Evolutionary conservation across 2,329 filamentous ascomycete species (phyloP), one percentile per base, ranked within the genome.

Genomic region (Bipolaris cookei): DNA sequence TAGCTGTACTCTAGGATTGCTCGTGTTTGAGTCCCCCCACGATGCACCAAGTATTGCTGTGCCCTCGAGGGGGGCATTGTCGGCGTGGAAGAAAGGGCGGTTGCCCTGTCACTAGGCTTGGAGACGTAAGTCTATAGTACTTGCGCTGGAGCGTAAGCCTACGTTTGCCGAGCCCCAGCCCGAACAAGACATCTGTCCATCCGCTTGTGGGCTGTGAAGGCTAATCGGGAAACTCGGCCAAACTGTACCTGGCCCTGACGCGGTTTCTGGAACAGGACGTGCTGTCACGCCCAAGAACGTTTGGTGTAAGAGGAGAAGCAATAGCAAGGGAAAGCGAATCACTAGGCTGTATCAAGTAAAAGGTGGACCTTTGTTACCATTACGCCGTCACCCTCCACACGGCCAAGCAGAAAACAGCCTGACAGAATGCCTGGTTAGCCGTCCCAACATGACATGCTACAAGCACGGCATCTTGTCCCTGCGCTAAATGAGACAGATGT

Each of bases 361-460:
- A 18, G 42, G 28, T 42, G 47, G 51, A 47, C 25, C 42, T 28
- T 45, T 28, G 42, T 45, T 42, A 59, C 39, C 45, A 30, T 16
- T 10, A 28, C 39, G 14, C 39, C 56, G 50, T 39, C 50, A 50
- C 56, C 59, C 58, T 61, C 35, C 42, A 18, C 50, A 46, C 25
- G 32, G 66, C 63, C 61, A 63, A 67, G 65, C 49, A 16, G 38
- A 50, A 71, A 58, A 62, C 60, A 62, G 69, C 66, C 70, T 72
- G 60, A 57, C 59, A 18, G 56, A 30, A 54, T 56, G 58, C 57
- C 58, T 64, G 52, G 47, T 63, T 56, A 63, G 66, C 55, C 64
- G 58, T 51, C 58, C 4, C 50, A 60, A 54, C 61, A 65, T 65
- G 54, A 61, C 64, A 54, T 46, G 64, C 65, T 67, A 64, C 62